Conservation (phyloP, 2,329 filamentous ascomycete species). For the Microascus cirrosus region DNA sequence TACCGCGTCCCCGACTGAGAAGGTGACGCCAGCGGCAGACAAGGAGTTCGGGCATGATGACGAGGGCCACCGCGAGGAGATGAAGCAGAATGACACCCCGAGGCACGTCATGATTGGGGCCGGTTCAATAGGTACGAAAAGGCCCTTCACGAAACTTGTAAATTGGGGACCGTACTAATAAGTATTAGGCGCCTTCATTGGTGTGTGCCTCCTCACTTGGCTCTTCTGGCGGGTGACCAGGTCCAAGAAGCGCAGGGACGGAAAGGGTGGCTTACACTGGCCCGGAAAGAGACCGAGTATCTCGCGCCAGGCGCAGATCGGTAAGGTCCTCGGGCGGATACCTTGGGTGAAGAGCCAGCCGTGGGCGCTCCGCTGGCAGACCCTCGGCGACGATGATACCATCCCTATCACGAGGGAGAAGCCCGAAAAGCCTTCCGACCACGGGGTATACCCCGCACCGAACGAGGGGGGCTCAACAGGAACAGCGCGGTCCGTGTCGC, state of each 20-base stretch:
- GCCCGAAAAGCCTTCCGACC: not conserved
- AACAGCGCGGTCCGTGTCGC: not conserved
- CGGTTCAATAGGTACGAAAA: slow-evolving; percentile 20
- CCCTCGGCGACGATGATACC: slow-evolving; percentile 6
- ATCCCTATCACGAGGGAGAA: slow-evolving; percentile 14
- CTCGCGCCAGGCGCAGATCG: not conserved
- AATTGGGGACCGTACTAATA: not conserved
- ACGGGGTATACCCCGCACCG: not conserved
- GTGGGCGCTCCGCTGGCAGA: slow-evolving; percentile 6
- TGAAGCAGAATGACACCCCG: not conserved
- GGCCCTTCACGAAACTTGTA: not conserved
- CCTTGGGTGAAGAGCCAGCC: slow-evolving; percentile 10
- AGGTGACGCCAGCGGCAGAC: not conserved
- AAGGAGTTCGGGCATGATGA: not conserved
- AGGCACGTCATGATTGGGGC: slow-evolving; percentile 19
- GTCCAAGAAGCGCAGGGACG: slow-evolving; percentile 2
- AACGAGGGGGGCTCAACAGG: not conserved
- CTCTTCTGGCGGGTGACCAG: slow-evolving; percentile 24
- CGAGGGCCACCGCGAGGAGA: not conserved
- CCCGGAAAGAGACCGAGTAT: not conserved
- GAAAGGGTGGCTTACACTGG: not conserved
- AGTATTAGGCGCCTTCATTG: slow-evolving; percentile 25
- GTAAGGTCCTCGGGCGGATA: slow-evolving; percentile 10
- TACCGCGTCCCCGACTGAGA: not conserved
- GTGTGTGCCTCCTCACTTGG: slow-evolving; percentile 32